These are phyloP conservation scores for Colletotrichum destructivum DNA, from an alignment of 2,329 filamentous ascomycete genomes.

Conservation along the genomic window DNA sequence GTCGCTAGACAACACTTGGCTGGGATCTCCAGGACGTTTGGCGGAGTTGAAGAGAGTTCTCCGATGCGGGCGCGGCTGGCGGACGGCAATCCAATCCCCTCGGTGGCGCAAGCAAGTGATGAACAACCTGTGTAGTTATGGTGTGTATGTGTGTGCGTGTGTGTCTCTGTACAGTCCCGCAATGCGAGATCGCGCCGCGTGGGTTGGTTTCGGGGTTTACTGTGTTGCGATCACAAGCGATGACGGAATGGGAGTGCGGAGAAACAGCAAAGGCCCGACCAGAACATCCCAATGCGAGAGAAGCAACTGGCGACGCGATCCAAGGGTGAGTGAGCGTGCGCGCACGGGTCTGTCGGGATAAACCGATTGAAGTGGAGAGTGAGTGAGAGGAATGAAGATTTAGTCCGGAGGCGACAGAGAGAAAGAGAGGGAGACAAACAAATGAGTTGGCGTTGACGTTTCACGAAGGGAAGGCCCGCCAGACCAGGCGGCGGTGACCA, in stretches of 20 bases:
- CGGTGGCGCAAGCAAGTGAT: background rate
- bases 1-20: slow-evolving; percentile 4
- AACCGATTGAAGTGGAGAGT: background rate
- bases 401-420: background rate
- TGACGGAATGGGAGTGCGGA: slow-evolving; percentile 28
- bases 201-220: slow-evolving; percentile 32
- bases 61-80: slow-evolving; percentile 3
- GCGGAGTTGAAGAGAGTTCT: slow-evolving; percentile 3
- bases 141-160: background rate
- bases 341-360: background rate
- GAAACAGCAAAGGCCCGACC: slow-evolving; percentile 7
- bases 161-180: background rate
- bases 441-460: slow-evolving; percentile 16
- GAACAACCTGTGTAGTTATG: too few species aligned
- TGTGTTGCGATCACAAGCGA: slow-evolving; percentile 22
- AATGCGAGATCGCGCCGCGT: slow-evolving; percentile 29
- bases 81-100: background rate
- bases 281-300: background rate
- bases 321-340: background rate
- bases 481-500: slow-evolving; percentile 2
- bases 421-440: background rate
- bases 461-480: slow-evolving; percentile 5
- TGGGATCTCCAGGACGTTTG: slow-evolving; percentile 11
- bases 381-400: background rate
- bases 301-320: background rate